Percentiles rank a stretch among this genome's conserved stretches.
Conservation (phyloP, 1,284 basidiomycete genomes). For the Leucoagaricus sp. region DNA sequence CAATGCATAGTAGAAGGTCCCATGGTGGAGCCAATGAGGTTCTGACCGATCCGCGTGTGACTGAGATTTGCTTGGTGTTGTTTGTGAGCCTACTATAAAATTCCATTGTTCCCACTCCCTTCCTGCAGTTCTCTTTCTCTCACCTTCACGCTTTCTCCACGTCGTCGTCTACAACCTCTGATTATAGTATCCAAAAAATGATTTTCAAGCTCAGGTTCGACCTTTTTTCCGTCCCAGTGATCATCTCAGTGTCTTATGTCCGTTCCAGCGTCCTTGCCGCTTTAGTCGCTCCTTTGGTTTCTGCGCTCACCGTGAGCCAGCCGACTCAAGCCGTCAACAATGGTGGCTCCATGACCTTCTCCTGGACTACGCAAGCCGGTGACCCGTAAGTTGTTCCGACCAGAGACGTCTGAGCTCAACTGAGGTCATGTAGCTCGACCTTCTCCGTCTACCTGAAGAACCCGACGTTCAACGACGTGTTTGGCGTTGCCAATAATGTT, state of each 20-base stretch:
- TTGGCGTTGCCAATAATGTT: conserved; percentile 64
- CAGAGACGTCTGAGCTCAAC: not conserved
- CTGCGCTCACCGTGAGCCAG: conserved; percentile 45
- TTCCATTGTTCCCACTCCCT: conserved; percentile 8
- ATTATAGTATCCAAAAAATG: conserved; percentile 31
- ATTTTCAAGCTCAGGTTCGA: conserved; percentile 35
- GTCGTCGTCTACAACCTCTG: conserved; percentile 18
- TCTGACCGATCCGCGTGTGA: conserved; percentile 18
- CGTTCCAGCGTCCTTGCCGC: conserved; percentile 41
- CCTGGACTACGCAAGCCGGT: conserved; percentile 42
- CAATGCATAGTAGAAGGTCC: not conserved
- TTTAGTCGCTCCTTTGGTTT: conserved; percentile 48
- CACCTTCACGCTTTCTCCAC: conserved; percentile 9
- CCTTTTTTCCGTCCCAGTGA: not conserved
- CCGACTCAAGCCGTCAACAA: conserved; percentile 36
- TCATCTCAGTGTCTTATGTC: not conserved
- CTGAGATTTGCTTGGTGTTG: conserved; percentile 19
- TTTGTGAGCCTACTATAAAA: conserved; percentile 23
- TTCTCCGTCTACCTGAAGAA: conserved; percentile 48
- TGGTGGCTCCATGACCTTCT: conserved; percentile 40
- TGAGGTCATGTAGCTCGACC: conserved; percentile 18
- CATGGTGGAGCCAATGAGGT: not conserved
- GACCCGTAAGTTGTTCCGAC: conserved; percentile 39
- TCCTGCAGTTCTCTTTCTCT: conserved; percentile 16
- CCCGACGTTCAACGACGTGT: conserved; percentile 50